Conservation (phyloP, 2,329 filamentous ascomycete genomes). For the Bisporella sp. region DNA sequence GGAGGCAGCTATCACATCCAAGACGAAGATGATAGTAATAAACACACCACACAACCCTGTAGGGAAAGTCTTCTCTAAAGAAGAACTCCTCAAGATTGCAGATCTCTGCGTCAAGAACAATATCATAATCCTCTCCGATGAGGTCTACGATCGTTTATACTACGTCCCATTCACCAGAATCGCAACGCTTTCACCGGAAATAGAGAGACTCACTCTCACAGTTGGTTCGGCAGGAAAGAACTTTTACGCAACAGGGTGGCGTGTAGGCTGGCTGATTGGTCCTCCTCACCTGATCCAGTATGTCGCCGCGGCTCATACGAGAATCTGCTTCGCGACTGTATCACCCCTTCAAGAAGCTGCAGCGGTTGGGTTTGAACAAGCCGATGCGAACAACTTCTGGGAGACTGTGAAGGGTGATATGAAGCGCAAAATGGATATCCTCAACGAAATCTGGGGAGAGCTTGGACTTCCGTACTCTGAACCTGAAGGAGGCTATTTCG, state of each 20-base stretch:
- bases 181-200: conserved; percentile 82
- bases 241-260: conserved; percentile 97
- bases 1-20: conserved; percentile 71
- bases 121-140: conserved; percentile 86
- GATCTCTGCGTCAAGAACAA: conserved; percentile 87
- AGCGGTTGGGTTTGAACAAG: conserved; percentile 89
- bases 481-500: conserved; percentile 95
- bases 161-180: conserved; percentile 94
- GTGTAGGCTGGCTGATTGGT: conserved; percentile 90
- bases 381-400: conserved; percentile 83
- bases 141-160: conserved; percentile 92
- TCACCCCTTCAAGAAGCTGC: conserved; percentile 91
- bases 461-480: conserved; percentile 58
- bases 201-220: conserved; percentile 81
- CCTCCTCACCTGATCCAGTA: conserved; percentile 84
- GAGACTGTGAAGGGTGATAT: conserved; percentile 75
- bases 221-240: conserved; percentile 97
- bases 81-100: conserved; percentile 78
- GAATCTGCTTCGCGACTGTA: conserved; percentile 93
- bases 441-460: conserved; percentile 77
- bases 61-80: conserved; percentile 84
- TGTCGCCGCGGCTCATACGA: conserved; percentile 85
- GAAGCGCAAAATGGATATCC: conserved; percentile 79
- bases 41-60: conserved; percentile 90
- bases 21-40: conserved; percentile 93